Evolutionary conservation across 495 filamentous ascomycete genomes (phyloP).

Genomic region (Haplographium delicatum): DNA sequence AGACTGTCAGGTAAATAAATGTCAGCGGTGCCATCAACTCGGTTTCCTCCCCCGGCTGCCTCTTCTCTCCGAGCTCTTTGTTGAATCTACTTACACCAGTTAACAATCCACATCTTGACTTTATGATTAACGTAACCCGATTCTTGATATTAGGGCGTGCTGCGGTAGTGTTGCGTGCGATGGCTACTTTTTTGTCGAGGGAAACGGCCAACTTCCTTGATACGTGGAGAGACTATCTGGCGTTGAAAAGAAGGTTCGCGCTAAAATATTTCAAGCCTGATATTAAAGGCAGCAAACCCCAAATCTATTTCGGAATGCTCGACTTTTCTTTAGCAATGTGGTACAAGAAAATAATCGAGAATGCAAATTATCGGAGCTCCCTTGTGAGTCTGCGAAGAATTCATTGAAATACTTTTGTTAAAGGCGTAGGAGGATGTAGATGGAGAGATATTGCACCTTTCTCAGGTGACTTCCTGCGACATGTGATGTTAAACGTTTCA

Average conservation of each 20-base stretch:
- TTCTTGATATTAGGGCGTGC: slow-evolving; percentile 5
- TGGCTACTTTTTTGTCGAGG: background rate
- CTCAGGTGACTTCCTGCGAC: background rate
- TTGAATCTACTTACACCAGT: slow-evolving; percentile 74
- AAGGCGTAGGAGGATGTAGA: no score
- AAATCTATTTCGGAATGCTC: no score
- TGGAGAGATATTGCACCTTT: no score
- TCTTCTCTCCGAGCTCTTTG: slow-evolving; percentile 3
- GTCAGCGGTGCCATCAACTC: slow-evolving; percentile 17
- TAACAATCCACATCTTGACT: slow-evolving; percentile 83
- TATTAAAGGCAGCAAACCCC: background rate
- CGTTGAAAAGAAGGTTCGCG: background rate
- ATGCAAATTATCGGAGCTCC: no score
- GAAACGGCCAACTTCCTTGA: background rate
- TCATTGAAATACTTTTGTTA: no score
- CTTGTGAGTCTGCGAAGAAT: no score
- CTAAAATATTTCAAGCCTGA: background rate
- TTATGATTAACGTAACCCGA: background rate
- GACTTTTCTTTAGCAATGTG: no score
- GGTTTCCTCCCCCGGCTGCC: background rate
- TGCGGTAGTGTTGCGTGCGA: slow-evolving; percentile 11
- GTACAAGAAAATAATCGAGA: no score
- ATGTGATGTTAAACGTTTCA: background rate
- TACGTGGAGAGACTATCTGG: slow-evolving; percentile 3
- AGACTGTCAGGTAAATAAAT: slow-evolving; percentile 55